Evolutionary conservation across 1,139 yeast genomes (phyloP).

Genomic region (Hemisphaericaspora xylanilytica): DNA sequence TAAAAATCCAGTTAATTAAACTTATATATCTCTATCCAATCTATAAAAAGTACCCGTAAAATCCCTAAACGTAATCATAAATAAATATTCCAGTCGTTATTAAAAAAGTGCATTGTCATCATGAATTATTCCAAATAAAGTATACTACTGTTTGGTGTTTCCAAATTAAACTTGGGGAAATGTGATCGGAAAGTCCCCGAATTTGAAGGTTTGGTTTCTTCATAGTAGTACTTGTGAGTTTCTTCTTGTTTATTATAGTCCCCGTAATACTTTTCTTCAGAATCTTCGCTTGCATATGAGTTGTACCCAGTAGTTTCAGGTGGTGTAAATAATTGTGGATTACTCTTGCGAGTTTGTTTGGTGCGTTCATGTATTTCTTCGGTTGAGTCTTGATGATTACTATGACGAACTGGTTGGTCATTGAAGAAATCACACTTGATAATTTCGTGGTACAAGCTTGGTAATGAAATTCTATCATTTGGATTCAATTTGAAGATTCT

Average conservation of each 20-base stretch:
- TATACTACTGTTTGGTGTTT: slow-evolving; percentile 11
- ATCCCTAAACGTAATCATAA: no score
- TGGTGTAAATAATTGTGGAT: slow-evolving; percentile 19
- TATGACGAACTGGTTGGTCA: slow-evolving; percentile 16
- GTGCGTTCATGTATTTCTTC: neutral
- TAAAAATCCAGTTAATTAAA: no score
- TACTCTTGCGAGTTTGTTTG: slow-evolving; percentile 6
- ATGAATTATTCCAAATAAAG: slow-evolving; percentile 7
- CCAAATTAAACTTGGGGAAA: slow-evolving; percentile 9
- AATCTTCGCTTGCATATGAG: slow-evolving; percentile 15
- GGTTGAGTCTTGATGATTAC: neutral
- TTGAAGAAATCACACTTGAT: slow-evolving; percentile 40
- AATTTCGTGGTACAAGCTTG: slow-evolving; percentile 43
- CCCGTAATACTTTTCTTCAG: slow-evolving; percentile 11
- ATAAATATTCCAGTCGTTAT: no score
- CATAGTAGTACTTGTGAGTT: slow-evolving; percentile 8
- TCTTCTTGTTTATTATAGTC: slow-evolving; percentile 2
- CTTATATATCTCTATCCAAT: no score
- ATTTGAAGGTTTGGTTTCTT: slow-evolving; percentile 6
- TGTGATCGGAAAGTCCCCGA: slow-evolving; percentile 4
- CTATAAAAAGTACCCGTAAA: no score
- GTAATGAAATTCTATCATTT: slow-evolving; percentile 54
- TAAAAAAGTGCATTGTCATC: no score
- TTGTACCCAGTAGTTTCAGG: slow-evolving; percentile 18
- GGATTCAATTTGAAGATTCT: slow-evolving; percentile 64